Base-by-base conservation (phyloP, 768 basidiomycete genomes). In the Udeniomyces megalosporus region DNA sequence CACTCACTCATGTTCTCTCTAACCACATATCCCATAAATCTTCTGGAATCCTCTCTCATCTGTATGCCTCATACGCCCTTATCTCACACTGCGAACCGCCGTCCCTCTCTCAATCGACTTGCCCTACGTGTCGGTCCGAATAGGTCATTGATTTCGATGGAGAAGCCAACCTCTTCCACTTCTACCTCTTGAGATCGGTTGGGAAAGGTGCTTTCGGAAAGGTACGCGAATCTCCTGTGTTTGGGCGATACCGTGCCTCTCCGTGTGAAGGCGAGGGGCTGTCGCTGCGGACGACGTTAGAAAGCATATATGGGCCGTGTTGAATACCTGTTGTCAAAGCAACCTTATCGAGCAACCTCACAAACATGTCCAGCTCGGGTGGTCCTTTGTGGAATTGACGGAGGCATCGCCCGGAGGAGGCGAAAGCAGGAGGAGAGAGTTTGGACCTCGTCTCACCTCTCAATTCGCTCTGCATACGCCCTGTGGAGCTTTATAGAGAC, bases 121-220 rank as follows among this genome's bases (percentile, higher is more conserved):
- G 14, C 62, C 29, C 46, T 17, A 34, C 29, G 5, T 15, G 26
- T 60, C 22, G 38, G 7, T 42, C 34, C 1, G 6, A 42, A 47
- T 66, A 87, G 75, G 85, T 86, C 24, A 80, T 91, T 68, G 88
- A 91, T 77, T 88, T 87, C 73, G 83, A 86, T 66, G 78, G 80
- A 51, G 87, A 90, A 70, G 85, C 90, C 74, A 88, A 82, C 71
- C 84, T 99, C 53, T 97, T 85, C 76, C 93, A 97, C 76, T 99
- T 97, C 71, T 88, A 93, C 72, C 84, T 99, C 51, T 84, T 95
- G 71, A 82, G 91, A 52, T 88, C 87, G 24, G 88, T 97, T 15
- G 95, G 95, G 47, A 95, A 90, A 74, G 93, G 95, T 49, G 90
- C 93, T 28, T 99, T 97, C 77, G 93, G 93, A 73, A 97, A 96